Conservation (phyloP, 1,284 basidiomycete genomes). For the Afroboletus lepidellus region DNA sequence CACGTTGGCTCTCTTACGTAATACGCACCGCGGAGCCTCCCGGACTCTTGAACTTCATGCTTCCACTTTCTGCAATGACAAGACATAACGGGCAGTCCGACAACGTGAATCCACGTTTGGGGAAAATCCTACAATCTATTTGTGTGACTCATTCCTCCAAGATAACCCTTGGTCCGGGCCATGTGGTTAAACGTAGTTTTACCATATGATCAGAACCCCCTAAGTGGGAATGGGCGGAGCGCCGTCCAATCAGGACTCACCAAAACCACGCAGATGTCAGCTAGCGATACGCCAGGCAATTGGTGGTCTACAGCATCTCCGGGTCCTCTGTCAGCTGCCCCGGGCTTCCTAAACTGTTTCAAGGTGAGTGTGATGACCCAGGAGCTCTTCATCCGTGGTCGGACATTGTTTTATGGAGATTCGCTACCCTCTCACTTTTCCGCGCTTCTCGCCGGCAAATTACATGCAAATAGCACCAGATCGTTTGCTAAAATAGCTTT, state of each 20-base stretch:
- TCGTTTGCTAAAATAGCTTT: background rate
- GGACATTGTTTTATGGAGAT: no score
- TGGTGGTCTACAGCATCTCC: background rate
- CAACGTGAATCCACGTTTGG: background rate
- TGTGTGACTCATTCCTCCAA: no score
- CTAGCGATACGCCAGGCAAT: slow-evolving; percentile 5
- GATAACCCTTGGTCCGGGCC: background rate
- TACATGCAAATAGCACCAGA: no score
- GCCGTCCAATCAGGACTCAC: slow-evolving; percentile 17
- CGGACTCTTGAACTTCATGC: background rate
- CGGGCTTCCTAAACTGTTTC: background rate
- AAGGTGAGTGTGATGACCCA: no score
- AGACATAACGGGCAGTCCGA: slow-evolving; percentile 5
- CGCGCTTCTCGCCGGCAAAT: background rate
- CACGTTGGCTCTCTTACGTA: no score
- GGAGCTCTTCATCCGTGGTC: no score
- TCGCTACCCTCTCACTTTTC: background rate
- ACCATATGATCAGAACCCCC: background rate
- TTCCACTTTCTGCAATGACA: background rate
- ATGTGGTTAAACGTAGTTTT: background rate
- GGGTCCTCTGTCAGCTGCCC: background rate
- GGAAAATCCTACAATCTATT: background rate
- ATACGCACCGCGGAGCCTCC: no score
- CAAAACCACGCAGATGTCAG: background rate
- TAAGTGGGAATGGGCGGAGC: background rate